Percentiles rank a stretch among this genome's conserved stretches.
Evolutionary conservation across 257 asterid species (phyloP).

Genomic region (Perilla frutescens): DNA sequence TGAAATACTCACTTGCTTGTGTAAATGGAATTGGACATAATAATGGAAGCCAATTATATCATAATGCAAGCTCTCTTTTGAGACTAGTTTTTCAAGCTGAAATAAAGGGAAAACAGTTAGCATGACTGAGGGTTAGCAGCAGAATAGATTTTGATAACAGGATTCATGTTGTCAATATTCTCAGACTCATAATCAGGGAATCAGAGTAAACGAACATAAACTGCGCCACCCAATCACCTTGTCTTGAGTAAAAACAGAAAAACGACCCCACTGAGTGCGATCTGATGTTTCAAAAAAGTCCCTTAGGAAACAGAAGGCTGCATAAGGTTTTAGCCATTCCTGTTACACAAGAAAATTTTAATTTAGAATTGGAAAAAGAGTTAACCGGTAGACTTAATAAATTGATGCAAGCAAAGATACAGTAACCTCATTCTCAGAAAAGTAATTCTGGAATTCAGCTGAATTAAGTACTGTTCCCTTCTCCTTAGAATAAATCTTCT

Average conservation of each 20-base stretch:
- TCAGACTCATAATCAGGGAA: not conserved
- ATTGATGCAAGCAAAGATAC: conserved; percentile 10
- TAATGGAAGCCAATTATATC: conserved; percentile 81
- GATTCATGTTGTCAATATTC: not conserved
- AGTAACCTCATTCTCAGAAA: conserved; percentile 83
- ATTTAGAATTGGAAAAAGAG: not conserved
- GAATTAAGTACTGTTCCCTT: conserved; percentile 74
- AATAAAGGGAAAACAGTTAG: conserved; percentile 40
- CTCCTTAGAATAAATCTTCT: conserved; percentile 76
- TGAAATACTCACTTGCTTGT: conserved; percentile 67
- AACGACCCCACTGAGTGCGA: conserved; percentile 96
- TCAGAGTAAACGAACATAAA: conserved; percentile 18
- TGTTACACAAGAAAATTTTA: conserved; percentile 38
- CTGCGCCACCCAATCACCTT: conserved; percentile 54
- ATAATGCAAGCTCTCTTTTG: conserved; percentile 71
- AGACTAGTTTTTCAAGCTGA: conserved; percentile 92
- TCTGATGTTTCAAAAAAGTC: conserved; percentile 98
- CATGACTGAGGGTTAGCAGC: not conserved
- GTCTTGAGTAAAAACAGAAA: conserved; percentile 65
- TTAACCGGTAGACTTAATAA: conserved; percentile 15
- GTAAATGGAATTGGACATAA: conserved; percentile 89
- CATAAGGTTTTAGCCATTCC: conserved; percentile 97
- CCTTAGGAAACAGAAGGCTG: conserved; percentile 94
- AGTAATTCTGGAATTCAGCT: conserved; percentile 66
- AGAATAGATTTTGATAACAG: not conserved